phyloP scores from a whole-genome alignment of 805 yeast genomes.

The Nematodospora valgi region DNA sequence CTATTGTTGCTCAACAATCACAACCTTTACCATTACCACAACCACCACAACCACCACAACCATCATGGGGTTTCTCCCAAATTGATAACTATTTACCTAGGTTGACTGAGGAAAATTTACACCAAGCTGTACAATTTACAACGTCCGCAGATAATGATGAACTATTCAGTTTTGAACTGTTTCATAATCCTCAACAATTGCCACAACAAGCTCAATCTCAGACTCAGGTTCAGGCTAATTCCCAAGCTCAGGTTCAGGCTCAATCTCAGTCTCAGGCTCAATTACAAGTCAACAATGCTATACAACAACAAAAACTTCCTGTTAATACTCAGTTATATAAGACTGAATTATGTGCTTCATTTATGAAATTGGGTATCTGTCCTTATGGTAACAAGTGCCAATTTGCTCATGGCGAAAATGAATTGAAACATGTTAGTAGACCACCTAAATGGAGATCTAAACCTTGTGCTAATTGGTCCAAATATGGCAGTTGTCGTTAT shows the following conservation, averaged over 20 bases:
- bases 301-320: conserved; percentile 12
- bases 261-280: background rate
- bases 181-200: conserved; percentile 6
- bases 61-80: background rate
- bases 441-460: conserved; percentile 87
- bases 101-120: too few species aligned
- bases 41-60: conserved; percentile 12
- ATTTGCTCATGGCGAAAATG: conserved; percentile 86
- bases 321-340: conserved; percentile 73
- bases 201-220: conserved; percentile 9
- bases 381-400: conserved; percentile 92
- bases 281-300: background rate
- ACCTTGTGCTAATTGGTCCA: conserved; percentile 85
- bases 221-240: conserved; percentile 13
- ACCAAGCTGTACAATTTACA: too few species aligned
- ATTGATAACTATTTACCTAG: background rate
- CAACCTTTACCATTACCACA: background rate
- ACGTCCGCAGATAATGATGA: too few species aligned
- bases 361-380: conserved; percentile 61
- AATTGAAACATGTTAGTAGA: conserved; percentile 67
- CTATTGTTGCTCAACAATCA: background rate
- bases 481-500: conserved; percentile 78
- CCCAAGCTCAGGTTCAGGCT: conserved; percentile 2
- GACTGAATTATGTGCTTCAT: conserved; percentile 86
- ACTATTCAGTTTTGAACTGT: conserved; percentile 11